Percentiles rank a stretch among this genome's conserved stretches.
These are phyloP conservation scores for Alternaria postmessia DNA, from an alignment of 2,329 filamentous ascomycete genomes.

Conservation along the genomic window DNA sequence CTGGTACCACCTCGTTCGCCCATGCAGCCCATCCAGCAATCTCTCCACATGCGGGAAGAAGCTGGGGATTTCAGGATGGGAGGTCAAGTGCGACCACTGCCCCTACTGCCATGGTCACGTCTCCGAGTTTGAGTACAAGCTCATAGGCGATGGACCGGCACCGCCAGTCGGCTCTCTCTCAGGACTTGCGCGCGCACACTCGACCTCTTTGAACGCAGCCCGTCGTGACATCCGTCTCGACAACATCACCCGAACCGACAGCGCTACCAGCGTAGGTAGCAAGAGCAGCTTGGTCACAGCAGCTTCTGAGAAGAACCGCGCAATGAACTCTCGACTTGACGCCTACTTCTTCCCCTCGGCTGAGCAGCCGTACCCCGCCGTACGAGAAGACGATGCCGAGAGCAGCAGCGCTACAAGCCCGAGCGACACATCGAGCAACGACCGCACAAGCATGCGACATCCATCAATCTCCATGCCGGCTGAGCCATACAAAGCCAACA, in stretches of 20 bases:
- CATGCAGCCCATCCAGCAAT: constrained; percentile 55
- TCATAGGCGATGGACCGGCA: constrained; percentile 53
- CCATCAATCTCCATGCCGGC: constrained; percentile 41
- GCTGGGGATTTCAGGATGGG: constrained; percentile 59
- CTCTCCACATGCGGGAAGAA: constrained; percentile 57
- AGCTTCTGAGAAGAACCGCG: constrained; percentile 51
- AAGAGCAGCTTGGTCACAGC: constrained; percentile 45
- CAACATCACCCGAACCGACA: constrained; percentile 48
- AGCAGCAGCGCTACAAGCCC: constrained; percentile 36
- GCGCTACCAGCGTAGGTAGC: constrained; percentile 46
- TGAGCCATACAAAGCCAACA: constrained; percentile 39
- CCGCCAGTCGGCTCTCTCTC: constrained; percentile 50
- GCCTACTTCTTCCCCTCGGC: constrained; percentile 47
- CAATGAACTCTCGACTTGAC: constrained; percentile 51
- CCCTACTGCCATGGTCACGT: constrained; percentile 57
- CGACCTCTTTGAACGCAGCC: constrained; percentile 48
- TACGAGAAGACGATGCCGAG: constrained; percentile 44
- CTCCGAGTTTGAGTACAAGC: constrained; percentile 55
- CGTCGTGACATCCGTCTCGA: constrained; percentile 50
- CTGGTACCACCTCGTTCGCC: constrained; percentile 58
- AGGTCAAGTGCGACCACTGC: constrained; percentile 57
- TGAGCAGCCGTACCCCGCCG: constrained; percentile 36
- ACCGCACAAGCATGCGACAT: constrained; percentile 40
- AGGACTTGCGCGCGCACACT: constrained; percentile 51
- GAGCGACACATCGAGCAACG: constrained; percentile 48